Evolutionary conservation across 768 basidiomycete genomes (phyloP).

Genomic region (Mycena albidolilacea): DNA sequence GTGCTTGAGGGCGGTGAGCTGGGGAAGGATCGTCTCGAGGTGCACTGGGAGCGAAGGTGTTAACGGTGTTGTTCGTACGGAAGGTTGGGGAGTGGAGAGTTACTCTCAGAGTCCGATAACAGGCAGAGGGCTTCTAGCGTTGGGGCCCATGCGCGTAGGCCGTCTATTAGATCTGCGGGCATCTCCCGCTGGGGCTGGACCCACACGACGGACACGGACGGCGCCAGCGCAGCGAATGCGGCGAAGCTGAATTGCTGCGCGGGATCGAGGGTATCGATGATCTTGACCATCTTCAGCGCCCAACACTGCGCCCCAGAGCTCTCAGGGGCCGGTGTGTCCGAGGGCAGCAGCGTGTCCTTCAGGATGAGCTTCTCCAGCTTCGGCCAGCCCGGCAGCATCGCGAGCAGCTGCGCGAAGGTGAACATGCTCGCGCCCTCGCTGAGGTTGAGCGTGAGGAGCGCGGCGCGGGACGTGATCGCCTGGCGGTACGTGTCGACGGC

Average conservation of each 20-base stretch:
- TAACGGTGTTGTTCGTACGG: neutral
- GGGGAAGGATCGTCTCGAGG: conserved; percentile 10
- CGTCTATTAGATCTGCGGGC: conserved; percentile 19
- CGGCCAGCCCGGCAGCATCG: conserved; percentile 27
- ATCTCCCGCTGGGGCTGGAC: conserved; percentile 23
- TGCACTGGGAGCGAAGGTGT: neutral
- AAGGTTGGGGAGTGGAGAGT: neutral
- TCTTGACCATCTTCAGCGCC: conserved; percentile 31
- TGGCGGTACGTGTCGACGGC: conserved; percentile 14
- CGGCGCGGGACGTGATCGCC: conserved; percentile 8
- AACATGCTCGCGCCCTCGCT: conserved; percentile 35
- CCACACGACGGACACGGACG: conserved; percentile 30
- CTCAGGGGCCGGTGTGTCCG: neutral
- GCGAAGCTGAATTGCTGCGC: conserved; percentile 17
- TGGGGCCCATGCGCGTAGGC: conserved; percentile 20
- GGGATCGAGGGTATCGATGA: conserved; percentile 28
- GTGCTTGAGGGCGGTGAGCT: conserved; percentile 13
- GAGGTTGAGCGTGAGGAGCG: conserved; percentile 24
- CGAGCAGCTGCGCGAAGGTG: conserved; percentile 25
- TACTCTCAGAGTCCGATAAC: conserved; percentile 20
- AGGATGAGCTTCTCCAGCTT: conserved; percentile 32
- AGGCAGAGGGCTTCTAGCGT: conserved; percentile 29
- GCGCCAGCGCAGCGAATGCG: conserved; percentile 23
- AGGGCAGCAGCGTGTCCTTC: conserved; percentile 23
- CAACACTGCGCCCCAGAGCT: neutral